Evolutionary conservation across 1,284 basidiomycete genomes (phyloP).

Genomic region (Ustilago xerochloae): DNA sequence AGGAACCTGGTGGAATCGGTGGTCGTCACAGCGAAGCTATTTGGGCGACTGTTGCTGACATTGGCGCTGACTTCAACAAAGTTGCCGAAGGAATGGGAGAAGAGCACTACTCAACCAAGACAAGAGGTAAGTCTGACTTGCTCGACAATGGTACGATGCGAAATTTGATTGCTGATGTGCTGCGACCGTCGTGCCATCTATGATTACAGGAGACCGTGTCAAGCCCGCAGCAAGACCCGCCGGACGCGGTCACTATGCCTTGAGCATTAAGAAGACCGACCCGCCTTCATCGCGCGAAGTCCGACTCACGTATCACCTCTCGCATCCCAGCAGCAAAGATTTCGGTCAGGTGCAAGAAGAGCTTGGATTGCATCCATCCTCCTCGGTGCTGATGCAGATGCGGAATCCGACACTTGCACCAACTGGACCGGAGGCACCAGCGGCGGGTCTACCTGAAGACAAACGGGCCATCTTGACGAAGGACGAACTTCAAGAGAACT

Average conservation of each 20-base stretch:
- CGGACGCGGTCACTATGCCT: conserved; percentile 50
- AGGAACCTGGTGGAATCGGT: conserved; percentile 52
- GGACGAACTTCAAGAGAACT: conserved; percentile 48
- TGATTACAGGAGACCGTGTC: conserved; percentile 44
- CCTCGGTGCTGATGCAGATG: conserved; percentile 50
- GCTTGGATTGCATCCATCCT: conserved; percentile 45
- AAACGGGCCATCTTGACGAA: conserved; percentile 46
- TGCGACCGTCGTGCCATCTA: no score
- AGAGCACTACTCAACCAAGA: conserved; percentile 51
- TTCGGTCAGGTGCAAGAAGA: conserved; percentile 55
- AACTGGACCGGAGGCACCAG: conserved; percentile 39
- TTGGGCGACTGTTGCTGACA: conserved; percentile 52
- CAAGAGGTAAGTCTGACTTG: conserved; percentile 20
- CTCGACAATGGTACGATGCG: background rate
- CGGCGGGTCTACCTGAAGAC: conserved; percentile 41
- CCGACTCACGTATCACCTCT: conserved; percentile 50
- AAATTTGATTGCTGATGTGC: no score
- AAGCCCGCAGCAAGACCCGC: conserved; percentile 48
- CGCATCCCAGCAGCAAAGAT: conserved; percentile 46
- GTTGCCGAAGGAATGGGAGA: conserved; percentile 35
- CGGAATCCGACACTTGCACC: conserved; percentile 53
- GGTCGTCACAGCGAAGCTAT: conserved; percentile 54
- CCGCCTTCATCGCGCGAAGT: conserved; percentile 49
- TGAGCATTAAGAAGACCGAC: conserved; percentile 44
- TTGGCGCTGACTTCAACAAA: conserved; percentile 36